Evolutionary conservation across 1,284 basidiomycete species (phyloP), one percentile per base, ranked within the genome.

Genomic region (Sutorius eximius): DNA sequence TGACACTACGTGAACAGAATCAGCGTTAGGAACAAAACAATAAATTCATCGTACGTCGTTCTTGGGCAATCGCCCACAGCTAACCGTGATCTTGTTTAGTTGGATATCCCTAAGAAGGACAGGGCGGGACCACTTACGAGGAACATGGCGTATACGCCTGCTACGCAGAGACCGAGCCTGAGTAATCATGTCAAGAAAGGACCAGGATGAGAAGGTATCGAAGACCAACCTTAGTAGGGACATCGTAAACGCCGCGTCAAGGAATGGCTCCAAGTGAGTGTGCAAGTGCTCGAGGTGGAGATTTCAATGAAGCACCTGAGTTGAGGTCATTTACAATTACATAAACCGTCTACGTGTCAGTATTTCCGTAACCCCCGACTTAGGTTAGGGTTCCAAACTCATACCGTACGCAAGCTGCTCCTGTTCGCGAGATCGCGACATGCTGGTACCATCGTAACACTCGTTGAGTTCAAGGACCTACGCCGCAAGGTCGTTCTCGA

Each of bases 31-130:
- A 12, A 10, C 30, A 10, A n/a, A 30, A 16, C 9, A 16, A 45
- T 13, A 38, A 22, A 24, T 15, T 16, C 20, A 18, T 24, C 87
- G 68, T 73, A 94, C 93, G 70, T 74, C 93, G 80, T 76, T 96
- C 93, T 76, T 96, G 93, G 16, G 93, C 91, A 52, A 96, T 86
- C 15, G 92, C 93, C 93, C 93, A 96, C 52, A 94, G 72, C 59
- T 59, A 48, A 59, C 59, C 52, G 60, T 59, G 24, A 48, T 37
- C 12, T 58, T 36, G 38, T 45, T 53, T 40, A 50, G 32, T 34
- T 53, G 15, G 45, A 42, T 34, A 38, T 11, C 37, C 6, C 24
- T 29, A 27, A 11, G 27, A 18, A 20, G 56, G 27, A 58, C 22
- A 52, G 46, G 33, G 38, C 52, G 42, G 27, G 34, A 41, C 43